These are phyloP conservation scores for Termitomyces sp. DNA, from an alignment of 768 basidiomycete species.

Conservation along the genomic window DNA sequence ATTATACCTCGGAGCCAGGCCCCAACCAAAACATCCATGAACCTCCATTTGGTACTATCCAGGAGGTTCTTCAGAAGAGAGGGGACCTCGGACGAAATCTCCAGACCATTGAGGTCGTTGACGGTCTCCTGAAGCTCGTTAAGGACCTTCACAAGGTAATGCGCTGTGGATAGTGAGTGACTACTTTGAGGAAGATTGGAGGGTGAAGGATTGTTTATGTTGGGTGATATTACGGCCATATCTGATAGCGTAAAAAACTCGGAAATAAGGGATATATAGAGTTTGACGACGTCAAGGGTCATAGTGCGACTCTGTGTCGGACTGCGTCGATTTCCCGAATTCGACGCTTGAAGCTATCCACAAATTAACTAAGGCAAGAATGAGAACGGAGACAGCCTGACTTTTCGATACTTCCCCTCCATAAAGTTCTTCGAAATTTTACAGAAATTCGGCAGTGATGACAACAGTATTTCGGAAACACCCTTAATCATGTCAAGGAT, in stretches of 20 bases:
- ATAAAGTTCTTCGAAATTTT: conserved; percentile 86
- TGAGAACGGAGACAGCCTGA: conserved; percentile 23
- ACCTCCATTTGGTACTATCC: conserved; percentile 84
- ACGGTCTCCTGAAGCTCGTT: conserved; percentile 85
- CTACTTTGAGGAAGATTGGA: conserved; percentile 67
- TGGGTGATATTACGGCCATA: conserved; percentile 60
- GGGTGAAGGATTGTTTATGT: conserved; percentile 37
- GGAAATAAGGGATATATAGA: conserved; percentile 74
- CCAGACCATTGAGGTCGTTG: conserved; percentile 75
- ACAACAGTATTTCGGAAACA: conserved; percentile 80
- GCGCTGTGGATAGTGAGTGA: conserved; percentile 77
- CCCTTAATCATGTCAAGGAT: conserved; percentile 78
- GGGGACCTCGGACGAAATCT: conserved; percentile 74
- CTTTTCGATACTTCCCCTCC: conserved; percentile 92
- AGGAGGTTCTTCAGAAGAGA: conserved; percentile 68
- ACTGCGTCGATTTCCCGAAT: conserved; percentile 62
- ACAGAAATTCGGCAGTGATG: conserved; percentile 92
- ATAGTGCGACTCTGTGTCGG: conserved; percentile 78
- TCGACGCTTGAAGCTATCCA: conserved; percentile 25
- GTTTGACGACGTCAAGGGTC: conserved; percentile 77
- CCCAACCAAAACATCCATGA: conserved; percentile 74
- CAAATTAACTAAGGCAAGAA: background rate
- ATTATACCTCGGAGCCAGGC: conserved; percentile 79
- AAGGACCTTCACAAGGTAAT: conserved; percentile 78
- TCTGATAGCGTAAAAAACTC: conserved; percentile 83